Evolutionary conservation across 805 yeast species (phyloP).

Genomic region (Saccharomycopsis schoenii): DNA sequence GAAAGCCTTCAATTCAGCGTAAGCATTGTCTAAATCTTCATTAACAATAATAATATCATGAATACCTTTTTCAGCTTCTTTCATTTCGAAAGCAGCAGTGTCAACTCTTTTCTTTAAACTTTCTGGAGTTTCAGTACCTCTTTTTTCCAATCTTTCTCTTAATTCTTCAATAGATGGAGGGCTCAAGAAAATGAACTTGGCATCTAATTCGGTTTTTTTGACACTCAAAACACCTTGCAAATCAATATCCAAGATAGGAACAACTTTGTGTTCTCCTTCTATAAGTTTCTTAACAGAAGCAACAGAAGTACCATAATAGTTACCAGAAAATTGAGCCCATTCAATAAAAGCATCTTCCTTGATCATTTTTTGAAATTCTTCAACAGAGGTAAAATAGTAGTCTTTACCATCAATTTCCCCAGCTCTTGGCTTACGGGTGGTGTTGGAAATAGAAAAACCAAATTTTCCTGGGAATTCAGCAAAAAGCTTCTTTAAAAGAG

Average conservation of each 20-base stretch:
- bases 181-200: conserved; percentile 76
- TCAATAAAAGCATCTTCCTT: conserved; percentile 75
- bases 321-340: conserved; percentile 97
- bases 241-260: conserved; percentile 92
- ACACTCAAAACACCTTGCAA: conserved; percentile 98
- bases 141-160: conserved; percentile 61
- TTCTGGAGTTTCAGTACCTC: conserved; percentile 94
- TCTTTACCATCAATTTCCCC: conserved; percentile 89
- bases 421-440: conserved; percentile 84
- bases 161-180: conserved; percentile 87
- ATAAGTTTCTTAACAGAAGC: conserved; percentile 73
- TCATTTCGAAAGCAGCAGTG: conserved; percentile 86
- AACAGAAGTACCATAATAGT: conserved; percentile 91
- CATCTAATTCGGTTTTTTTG: conserved; percentile 71
- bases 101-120: conserved; percentile 71
- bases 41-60: conserved; percentile 86
- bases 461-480: conserved; percentile 83
- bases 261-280: conserved; percentile 47
- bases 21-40: conserved; percentile 86
- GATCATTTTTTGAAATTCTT: conserved; percentile 68
- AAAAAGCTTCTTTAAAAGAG: conserved; percentile 78
- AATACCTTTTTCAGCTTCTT: conserved; percentile 81
- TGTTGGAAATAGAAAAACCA: conserved; percentile 90
- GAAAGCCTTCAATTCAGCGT: conserved; percentile 67
- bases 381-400: conserved; percentile 78